phyloP scores from a whole-genome alignment of 768 basidiomycete genomes.

The Rhodosporidiobolus odoratus region DNA sequence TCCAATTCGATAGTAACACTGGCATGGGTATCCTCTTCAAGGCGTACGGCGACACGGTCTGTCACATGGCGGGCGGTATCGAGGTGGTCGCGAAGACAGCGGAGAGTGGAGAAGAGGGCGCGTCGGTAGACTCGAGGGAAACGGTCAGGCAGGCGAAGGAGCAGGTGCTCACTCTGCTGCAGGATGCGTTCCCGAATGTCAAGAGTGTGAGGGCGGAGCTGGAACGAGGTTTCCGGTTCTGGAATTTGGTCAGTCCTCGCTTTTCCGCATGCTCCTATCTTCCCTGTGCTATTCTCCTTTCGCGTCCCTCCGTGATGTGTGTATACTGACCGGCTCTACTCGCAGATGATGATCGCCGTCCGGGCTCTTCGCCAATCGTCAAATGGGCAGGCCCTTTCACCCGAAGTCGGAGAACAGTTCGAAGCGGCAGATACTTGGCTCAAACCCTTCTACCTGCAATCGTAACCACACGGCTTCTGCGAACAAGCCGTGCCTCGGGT shows the following conservation, averaged over 20 bases:
- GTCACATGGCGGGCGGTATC: slow-evolving; percentile 34
- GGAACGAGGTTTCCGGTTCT: slow-evolving; percentile 94
- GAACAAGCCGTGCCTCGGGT: too few species aligned
- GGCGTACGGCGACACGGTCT: slow-evolving; percentile 51
- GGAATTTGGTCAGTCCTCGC: slow-evolving; percentile 76
- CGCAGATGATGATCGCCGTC: slow-evolving; percentile 78
- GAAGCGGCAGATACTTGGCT: slow-evolving; percentile 93
- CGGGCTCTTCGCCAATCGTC: slow-evolving; percentile 62
- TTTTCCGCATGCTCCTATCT: slow-evolving; percentile 13
- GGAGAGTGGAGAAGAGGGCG: slow-evolving; percentile 52
- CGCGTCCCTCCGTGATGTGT: background rate
- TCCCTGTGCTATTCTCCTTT: slow-evolving; percentile 10
- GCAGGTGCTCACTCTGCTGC: slow-evolving; percentile 83
- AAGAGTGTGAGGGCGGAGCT: slow-evolving; percentile 81
- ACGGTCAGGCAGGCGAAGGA: slow-evolving; percentile 70
- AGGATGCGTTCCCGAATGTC: slow-evolving; percentile 87
- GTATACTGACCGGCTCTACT: background rate
- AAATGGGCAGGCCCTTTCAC: slow-evolving; percentile 69
- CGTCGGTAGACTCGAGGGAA: slow-evolving; percentile 60
- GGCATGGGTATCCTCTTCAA: slow-evolving; percentile 96
- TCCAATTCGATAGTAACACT: slow-evolving; percentile 94
- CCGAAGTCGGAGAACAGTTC: slow-evolving; percentile 89
- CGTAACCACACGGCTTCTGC: background rate
- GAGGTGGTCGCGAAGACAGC: slow-evolving; percentile 20
- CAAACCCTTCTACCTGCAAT: slow-evolving; percentile 52